Base-by-base conservation (phyloP, 805 yeast genomes). In the Myxozyma vanderwaltii region DNA sequence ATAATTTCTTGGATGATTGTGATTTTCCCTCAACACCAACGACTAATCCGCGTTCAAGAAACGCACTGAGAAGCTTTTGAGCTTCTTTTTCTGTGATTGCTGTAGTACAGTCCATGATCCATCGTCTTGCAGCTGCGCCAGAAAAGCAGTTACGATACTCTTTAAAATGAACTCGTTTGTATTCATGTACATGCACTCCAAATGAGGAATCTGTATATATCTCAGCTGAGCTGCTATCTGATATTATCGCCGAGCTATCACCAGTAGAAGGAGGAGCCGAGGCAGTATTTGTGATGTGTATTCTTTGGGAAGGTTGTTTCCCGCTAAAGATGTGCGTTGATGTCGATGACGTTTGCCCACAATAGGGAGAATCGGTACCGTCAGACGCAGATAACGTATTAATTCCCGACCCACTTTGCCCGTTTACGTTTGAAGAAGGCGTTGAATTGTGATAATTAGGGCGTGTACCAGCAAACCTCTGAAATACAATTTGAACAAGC, bases 91-190 rank as follows among this genome's bases (percentile, higher is more conserved):
- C 86, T 59, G 82, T 81, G 96, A 92, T 90, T 0, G 86, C 76
- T 68, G 89, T 94, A 0, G 96, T 88, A 69, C 97, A 91, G 63
- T 92, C 98, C 82, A 86, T 79, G 5, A 92, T 68, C 96, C 96
- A 92, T 68, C 91, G 97, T 72, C 85, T 80, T 0, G 86, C 75
- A 0, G 94, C 86, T 66, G 87, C 87, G 0, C 97, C 95, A 1
- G 88, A 80, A 62, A 89, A 79, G 54, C 84, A 80, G 65, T 51
- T 24, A 6, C 55, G 54, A 39, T 50, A 45, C 26, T 60, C 64
- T 17, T 56, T 51, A 7, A 60, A 49, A 23, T 50, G 51, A 12
- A 61, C 21, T 8, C 65, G 64, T 44, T 53, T 51, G 21, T 40
- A 27, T 10, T 60, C 64, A 29, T 47, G 43, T 10, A 62, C 27